A percentile compares a stretch with the other conserved stretches of the same genome.
Evolutionary conservation across 371 early-diverging fungal genomes (phyloP).

Genomic region (Rhizopus microsporus): DNA sequence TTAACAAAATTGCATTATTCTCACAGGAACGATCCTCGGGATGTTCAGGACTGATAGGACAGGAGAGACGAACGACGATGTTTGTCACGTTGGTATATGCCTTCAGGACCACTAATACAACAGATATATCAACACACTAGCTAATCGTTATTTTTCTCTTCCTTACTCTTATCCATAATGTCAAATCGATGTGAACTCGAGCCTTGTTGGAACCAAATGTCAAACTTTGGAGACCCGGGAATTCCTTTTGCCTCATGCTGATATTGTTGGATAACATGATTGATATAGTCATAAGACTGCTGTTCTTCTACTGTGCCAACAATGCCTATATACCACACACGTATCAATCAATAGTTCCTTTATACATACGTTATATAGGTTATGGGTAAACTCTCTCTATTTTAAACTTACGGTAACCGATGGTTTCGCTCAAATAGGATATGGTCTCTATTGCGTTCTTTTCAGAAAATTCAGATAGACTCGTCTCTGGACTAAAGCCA

Average conservation of each 20-base stretch:
- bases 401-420: conserved; percentile 57
- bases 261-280: conserved; percentile 28
- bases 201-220: conserved; percentile 61
- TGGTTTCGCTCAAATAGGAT: conserved; percentile 49
- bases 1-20: conserved; percentile 66
- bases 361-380: conserved; percentile 13
- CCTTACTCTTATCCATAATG: conserved; percentile 69
- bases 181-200: conserved; percentile 73
- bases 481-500: conserved; percentile 37
- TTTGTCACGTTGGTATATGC: conserved; percentile 74
- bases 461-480: conserved; percentile 56
- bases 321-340: conserved; percentile 32
- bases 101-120: conserved; percentile 57
- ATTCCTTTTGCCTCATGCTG: conserved; percentile 38
- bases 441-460: conserved; percentile 53
- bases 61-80: conserved; percentile 72
- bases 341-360: conserved; percentile 15
- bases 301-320: conserved; percentile 51
- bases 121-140: neutral
- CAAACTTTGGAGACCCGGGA: conserved; percentile 55
- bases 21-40: conserved; percentile 45
- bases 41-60: conserved; percentile 45
- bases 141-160: neutral
- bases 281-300: conserved; percentile 43
- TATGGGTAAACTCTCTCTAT: conserved; percentile 11